These are phyloP conservation scores for Limnanthes douglasii DNA, from an alignment of 345 rosid species.

Conservation along the genomic window DNA sequence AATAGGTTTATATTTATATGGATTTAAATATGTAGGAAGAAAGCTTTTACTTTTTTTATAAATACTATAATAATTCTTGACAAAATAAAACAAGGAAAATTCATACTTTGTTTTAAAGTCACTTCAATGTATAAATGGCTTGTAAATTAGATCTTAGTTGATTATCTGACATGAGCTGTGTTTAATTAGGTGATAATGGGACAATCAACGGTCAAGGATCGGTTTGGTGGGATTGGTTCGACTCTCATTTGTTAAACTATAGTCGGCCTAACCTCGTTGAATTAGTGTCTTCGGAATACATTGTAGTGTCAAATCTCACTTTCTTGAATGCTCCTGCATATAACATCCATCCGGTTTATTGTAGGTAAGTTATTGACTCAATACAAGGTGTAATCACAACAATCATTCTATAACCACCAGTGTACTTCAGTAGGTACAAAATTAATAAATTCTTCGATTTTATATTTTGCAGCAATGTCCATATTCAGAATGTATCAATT, in stretches of 20 bases:
- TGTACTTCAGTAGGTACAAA: background rate
- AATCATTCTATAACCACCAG: background rate
- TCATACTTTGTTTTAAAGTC: too few relatives aligned
- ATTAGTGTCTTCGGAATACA: constrained; percentile 22
- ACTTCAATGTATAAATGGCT: too few relatives aligned
- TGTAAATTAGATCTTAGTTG: too few relatives aligned
- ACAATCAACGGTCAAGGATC: constrained; percentile 53
- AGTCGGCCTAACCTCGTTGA: constrained; percentile 48
- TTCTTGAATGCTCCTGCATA: constrained; percentile 46
- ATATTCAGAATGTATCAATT: constrained; percentile 22
- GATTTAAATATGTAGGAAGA: too few relatives aligned
- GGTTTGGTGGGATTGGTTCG: constrained; percentile 53
- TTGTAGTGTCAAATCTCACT: constrained; percentile 34
- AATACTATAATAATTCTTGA: too few relatives aligned
- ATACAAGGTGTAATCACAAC: background rate
- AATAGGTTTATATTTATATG: too few relatives aligned
- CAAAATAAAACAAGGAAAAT: too few relatives aligned
- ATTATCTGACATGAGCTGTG: too few relatives aligned
- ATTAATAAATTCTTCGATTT: background rate
- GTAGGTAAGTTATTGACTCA: too few relatives aligned
- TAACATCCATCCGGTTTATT: constrained; percentile 45
- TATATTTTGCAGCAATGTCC: constrained; percentile 19
- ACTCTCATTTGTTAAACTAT: constrained; percentile 13
- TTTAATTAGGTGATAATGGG: constrained; percentile 52
- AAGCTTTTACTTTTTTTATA: too few relatives aligned